A percentile compares a stretch with the other conserved stretches of the same genome.
Conservation (phyloP, 2,329 filamentous ascomycete genomes). For the Colletotrichum tanaceti region DNA sequence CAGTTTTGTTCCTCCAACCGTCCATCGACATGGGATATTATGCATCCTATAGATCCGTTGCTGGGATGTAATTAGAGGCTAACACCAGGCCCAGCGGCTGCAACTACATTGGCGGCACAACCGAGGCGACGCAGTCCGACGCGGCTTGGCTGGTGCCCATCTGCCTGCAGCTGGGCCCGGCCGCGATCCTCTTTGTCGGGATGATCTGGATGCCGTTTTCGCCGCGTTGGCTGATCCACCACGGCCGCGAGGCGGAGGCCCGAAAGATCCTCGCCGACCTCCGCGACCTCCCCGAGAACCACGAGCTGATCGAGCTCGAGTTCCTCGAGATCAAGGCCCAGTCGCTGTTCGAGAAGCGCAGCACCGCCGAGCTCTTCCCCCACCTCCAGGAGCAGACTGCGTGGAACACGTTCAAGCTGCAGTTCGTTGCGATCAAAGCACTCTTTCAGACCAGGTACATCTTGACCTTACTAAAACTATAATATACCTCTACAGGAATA, state of each 20-base stretch:
- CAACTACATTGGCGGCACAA: constrained; percentile 72
- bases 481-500: no score
- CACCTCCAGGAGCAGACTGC: constrained; percentile 68
- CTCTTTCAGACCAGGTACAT: constrained; percentile 74
- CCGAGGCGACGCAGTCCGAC: constrained; percentile 64
- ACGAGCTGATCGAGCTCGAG: constrained; percentile 79
- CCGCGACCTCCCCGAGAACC: constrained; percentile 68
- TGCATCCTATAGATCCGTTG: constrained; percentile 39
- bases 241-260: constrained; percentile 75
- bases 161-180: constrained; percentile 76
- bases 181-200: constrained; percentile 72
- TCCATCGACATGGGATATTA: background rate
- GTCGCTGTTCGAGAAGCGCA: constrained; percentile 80
- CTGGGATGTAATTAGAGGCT: constrained; percentile 33
- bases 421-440: constrained; percentile 74
- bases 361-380: constrained; percentile 75
- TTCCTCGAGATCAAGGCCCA: constrained; percentile 88
- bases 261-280: constrained; percentile 71
- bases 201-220: constrained; percentile 86
- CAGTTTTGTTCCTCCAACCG: background rate
- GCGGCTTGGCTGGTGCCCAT: constrained; percentile 81
- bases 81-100: constrained; percentile 59
- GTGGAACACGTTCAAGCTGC: constrained; percentile 74
- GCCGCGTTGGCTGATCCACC: constrained; percentile 80
- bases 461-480: no score